Percentiles rank a stretch among this genome's conserved stretches.
phyloP scores from a whole-genome alignment of 202 grass and related monocot genomes.

The Zoysia matrella region DNA sequence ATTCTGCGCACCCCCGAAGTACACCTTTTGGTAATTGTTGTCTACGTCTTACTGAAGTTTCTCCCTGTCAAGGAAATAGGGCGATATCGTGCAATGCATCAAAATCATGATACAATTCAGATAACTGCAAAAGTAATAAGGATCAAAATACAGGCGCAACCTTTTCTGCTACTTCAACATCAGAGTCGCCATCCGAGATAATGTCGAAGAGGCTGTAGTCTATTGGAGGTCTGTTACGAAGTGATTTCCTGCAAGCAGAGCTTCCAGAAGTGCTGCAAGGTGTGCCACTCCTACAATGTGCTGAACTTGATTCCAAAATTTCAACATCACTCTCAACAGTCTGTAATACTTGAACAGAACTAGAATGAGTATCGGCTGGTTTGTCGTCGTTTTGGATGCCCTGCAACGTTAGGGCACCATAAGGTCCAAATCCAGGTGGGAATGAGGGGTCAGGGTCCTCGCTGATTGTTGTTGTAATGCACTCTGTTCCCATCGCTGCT shows the following conservation, averaged over 20 bases:
- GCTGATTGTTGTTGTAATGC: constrained; percentile 55
- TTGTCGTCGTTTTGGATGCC: constrained; percentile 51
- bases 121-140: constrained; percentile 29
- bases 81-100: constrained; percentile 13
- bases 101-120: constrained; percentile 19
- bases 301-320: constrained; percentile 40
- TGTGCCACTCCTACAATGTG: constrained; percentile 21
- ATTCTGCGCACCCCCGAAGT: constrained; percentile 80
- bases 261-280: constrained; percentile 49
- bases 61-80: constrained; percentile 51
- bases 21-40: constrained; percentile 84
- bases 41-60: constrained; percentile 39
- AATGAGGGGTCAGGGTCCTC: constrained; percentile 75
- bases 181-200: constrained; percentile 66
- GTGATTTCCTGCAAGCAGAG: constrained; percentile 66
- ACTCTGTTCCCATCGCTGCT: constrained; percentile 83
- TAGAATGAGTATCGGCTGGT: constrained; percentile 32
- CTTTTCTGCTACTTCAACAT: constrained; percentile 60
- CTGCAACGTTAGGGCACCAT: constrained; percentile 49
- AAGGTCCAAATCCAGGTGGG: constrained; percentile 85
- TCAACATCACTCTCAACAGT: constrained; percentile 23
- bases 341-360: constrained; percentile 34
- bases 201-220: constrained; percentile 81
- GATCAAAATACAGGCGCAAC: constrained; percentile 42
- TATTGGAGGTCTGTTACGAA: constrained; percentile 74